phyloP scores from a whole-genome alignment of 164 flowering plant species.

The Vitis vinifera region DNA sequence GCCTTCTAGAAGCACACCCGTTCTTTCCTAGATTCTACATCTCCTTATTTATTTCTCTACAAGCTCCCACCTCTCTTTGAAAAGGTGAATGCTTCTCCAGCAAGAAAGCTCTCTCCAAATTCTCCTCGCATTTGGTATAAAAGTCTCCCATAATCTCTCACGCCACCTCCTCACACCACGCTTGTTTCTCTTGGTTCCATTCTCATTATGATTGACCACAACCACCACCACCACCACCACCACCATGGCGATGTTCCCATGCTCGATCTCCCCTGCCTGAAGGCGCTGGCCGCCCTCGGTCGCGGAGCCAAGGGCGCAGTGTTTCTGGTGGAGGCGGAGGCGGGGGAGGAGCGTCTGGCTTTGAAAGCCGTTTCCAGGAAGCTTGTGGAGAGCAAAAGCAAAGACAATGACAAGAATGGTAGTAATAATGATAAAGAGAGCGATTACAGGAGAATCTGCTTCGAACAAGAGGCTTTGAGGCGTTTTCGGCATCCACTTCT shows the following conservation, averaged over 20 bases:
- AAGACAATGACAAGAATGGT: neutral
- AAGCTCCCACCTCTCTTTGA: too few relatives aligned
- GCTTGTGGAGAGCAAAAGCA: constrained; percentile 35
- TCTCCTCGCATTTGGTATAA: too few relatives aligned
- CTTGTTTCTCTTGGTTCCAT: too few relatives aligned
- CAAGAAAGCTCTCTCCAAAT: too few relatives aligned
- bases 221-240: too few relatives aligned
- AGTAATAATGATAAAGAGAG: constrained; percentile 4
- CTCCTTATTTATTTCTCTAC: too few relatives aligned
- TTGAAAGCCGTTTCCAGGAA: constrained; percentile 61
- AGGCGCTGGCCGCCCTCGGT: constrained; percentile 59
- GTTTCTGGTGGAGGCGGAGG: constrained; percentile 41
- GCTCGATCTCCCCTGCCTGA: constrained; percentile 36
- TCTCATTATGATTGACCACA: too few relatives aligned
- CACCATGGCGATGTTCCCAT: neutral
- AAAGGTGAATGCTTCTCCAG: too few relatives aligned
- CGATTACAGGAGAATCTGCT: constrained; percentile 45
- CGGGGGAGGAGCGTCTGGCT: constrained; percentile 36
- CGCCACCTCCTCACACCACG: too few relatives aligned
- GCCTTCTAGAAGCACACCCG: too few relatives aligned
- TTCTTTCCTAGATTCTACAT: too few relatives aligned
- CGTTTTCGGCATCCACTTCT: constrained; percentile 62
- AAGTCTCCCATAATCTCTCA: too few relatives aligned
- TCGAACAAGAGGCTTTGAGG: constrained; percentile 62
- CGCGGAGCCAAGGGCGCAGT: constrained; percentile 89